Evolutionary conservation across 148 eudicot species (phyloP).

Genomic region (Drosera capensis): DNA sequence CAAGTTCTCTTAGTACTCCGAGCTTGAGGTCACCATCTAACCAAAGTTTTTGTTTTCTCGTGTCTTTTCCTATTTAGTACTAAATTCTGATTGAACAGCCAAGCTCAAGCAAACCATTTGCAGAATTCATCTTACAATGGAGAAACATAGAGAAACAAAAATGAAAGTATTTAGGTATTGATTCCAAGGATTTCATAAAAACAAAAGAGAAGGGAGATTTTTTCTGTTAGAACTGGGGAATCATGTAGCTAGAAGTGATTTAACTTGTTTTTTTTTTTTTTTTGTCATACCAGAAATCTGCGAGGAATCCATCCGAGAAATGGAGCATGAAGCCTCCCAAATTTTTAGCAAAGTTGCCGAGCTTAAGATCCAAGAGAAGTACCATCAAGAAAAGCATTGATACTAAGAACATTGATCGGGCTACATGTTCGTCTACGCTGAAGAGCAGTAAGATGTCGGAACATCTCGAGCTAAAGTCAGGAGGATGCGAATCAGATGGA

Average conservation of each 20-base stretch:
- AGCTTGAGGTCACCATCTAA: constrained; percentile 18
- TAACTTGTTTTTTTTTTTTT: constrained; percentile 5
- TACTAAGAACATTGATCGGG: constrained; percentile 21
- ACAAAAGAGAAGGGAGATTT: not conserved
- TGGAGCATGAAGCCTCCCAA: constrained; percentile 37
- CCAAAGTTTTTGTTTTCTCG: no score
- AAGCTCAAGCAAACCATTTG: no score
- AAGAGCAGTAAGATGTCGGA: constrained; percentile 46
- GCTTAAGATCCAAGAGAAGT: constrained; percentile 38
- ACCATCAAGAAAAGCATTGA: constrained; percentile 18
- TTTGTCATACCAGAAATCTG: constrained; percentile 17
- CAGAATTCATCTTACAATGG: no score
- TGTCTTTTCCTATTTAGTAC: no score
- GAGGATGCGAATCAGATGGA: constrained; percentile 24
- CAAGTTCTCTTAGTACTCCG: no score
- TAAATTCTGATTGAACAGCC: no score
- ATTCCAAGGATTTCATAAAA: no score
- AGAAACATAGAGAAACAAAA: no score
- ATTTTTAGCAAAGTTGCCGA: constrained; percentile 38
- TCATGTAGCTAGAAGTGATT: constrained; percentile 3
- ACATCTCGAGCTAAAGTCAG: constrained; percentile 20
- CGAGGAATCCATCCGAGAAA: constrained; percentile 20
- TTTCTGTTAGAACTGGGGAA: not conserved
- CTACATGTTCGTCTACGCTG: constrained; percentile 67
- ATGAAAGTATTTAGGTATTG: no score